These are phyloP conservation scores for Caulochytrium protostelioides DNA, from an alignment of 371 early-diverging fungal species.

Conservation along the genomic window DNA sequence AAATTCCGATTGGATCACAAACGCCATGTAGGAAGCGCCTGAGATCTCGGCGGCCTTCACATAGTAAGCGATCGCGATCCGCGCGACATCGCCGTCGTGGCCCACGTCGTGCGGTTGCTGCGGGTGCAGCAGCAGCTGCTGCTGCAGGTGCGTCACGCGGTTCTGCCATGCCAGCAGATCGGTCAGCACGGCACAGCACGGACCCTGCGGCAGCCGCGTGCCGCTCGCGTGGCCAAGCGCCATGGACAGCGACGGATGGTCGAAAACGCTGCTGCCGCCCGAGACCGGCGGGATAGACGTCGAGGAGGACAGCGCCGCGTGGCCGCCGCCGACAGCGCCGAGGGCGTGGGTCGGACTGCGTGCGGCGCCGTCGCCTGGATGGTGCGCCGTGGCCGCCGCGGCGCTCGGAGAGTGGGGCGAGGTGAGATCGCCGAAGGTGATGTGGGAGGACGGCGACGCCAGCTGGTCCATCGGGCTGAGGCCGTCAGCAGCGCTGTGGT, in stretches of 20 bases:
- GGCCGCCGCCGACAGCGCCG: neutral
- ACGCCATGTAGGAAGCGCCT: conserved; percentile 17
- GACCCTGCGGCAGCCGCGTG: neutral
- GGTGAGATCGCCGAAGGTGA: no score
- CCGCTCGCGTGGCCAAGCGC: neutral
- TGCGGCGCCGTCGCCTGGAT: no score
- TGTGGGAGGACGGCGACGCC: no score
- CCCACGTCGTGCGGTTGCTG: neutral
- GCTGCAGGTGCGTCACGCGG: neutral
- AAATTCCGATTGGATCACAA: conserved; percentile 12
- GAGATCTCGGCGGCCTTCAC: conserved; percentile 16
- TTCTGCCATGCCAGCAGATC: neutral
- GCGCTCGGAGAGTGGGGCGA: no score
- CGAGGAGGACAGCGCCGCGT: no score
- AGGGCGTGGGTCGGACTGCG: neutral
- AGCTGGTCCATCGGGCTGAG: no score
- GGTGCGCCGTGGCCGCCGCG: no score
- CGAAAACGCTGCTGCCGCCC: no score
- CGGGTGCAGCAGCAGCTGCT: neutral
- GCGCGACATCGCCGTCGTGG: neutral
- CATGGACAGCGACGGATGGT: neutral
- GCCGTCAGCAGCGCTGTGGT: no score
- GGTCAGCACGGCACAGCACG: neutral
- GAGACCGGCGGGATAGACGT: no score
- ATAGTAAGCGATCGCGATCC: conserved; percentile 1